Conservation (phyloP, 2,329 filamentous ascomycete genomes). For the Ophiostoma quercus region DNA sequence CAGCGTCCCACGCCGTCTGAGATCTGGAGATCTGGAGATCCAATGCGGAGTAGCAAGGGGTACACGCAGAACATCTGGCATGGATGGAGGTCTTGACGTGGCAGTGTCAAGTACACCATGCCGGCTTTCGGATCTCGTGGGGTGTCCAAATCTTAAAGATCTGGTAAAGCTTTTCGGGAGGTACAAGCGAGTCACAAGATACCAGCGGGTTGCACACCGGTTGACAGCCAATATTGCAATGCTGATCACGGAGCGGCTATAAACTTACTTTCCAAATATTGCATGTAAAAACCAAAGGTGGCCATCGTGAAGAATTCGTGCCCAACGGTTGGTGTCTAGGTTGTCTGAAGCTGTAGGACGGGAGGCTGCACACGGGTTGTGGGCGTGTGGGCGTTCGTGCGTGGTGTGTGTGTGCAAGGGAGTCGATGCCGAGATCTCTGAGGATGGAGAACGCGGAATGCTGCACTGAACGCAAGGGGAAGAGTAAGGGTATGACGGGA, state of each 20-base stretch:
- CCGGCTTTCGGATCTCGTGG: not conserved
- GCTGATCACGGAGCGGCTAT: not conserved
- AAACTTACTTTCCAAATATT: slow-evolving; percentile 69
- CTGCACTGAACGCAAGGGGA: not conserved
- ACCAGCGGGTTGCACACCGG: not conserved
- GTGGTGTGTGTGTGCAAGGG: slow-evolving; percentile 3
- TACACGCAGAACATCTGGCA: not conserved
- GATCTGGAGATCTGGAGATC: slow-evolving; percentile 22
- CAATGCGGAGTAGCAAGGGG: slow-evolving; percentile 12
- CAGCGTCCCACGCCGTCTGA: slow-evolving; percentile 15
- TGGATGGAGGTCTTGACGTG: slow-evolving; percentile 1
- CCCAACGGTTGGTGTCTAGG: not conserved
- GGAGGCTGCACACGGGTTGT: not conserved
- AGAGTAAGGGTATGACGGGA: not conserved
- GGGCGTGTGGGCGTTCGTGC: not conserved
- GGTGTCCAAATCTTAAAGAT: not conserved
- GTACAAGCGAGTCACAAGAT: not conserved
- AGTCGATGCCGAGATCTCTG: not conserved
- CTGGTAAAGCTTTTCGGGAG: not conserved
- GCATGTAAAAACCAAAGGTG: slow-evolving; percentile 59
- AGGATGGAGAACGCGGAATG: not conserved
- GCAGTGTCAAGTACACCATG: slow-evolving; percentile 1
- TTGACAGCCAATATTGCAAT: not conserved
- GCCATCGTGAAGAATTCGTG: slow-evolving; percentile 43
- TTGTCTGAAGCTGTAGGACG: not conserved